These are phyloP conservation scores for Lipomyces mesembrius DNA, from an alignment of 805 yeast species.

Conservation along the genomic window DNA sequence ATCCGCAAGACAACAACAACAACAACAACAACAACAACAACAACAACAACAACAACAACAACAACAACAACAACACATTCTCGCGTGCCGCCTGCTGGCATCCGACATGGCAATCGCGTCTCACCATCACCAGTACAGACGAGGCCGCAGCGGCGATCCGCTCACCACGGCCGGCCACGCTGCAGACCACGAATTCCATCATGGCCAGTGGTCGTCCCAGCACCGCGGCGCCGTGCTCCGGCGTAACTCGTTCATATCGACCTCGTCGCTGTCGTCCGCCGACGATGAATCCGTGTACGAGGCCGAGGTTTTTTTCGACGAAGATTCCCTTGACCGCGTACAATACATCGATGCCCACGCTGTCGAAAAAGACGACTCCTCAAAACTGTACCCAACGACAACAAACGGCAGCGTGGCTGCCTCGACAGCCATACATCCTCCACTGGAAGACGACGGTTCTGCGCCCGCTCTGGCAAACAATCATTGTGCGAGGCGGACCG, in stretches of 20 bases:
- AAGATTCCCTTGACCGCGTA: conserved; percentile 15
- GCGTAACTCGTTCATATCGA: background rate
- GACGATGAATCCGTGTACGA: conserved; percentile 35
- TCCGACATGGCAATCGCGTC: conserved; percentile 11
- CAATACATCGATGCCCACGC: conserved; percentile 15
- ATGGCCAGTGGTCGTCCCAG: conserved; percentile 4
- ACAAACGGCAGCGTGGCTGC: conserved; percentile 13
- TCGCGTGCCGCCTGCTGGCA: background rate
- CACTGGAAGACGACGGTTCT: conserved; percentile 1
- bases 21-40: no score
- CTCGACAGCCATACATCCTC: conserved; percentile 6
- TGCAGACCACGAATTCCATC: conserved; percentile 18
- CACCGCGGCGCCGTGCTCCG: conserved; percentile 6
- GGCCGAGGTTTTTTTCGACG: conserved; percentile 32
- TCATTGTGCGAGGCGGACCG: background rate
- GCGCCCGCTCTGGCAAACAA: conserved; percentile 2
- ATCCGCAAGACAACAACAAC: no score
- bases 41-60: background rate
- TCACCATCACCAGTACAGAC: background rate
- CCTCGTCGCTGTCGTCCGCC: conserved; percentile 18
- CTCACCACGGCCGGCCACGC: conserved; percentile 27
- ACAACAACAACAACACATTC: background rate
- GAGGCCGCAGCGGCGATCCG: conserved; percentile 8
- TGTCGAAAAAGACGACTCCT: conserved; percentile 27
- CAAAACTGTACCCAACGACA: conserved; percentile 18